Evolutionary conservation across 495 filamentous ascomycete species (phyloP), one percentile per base, ranked within the genome.

Genomic region (Aspergillus incahuasiensis): DNA sequence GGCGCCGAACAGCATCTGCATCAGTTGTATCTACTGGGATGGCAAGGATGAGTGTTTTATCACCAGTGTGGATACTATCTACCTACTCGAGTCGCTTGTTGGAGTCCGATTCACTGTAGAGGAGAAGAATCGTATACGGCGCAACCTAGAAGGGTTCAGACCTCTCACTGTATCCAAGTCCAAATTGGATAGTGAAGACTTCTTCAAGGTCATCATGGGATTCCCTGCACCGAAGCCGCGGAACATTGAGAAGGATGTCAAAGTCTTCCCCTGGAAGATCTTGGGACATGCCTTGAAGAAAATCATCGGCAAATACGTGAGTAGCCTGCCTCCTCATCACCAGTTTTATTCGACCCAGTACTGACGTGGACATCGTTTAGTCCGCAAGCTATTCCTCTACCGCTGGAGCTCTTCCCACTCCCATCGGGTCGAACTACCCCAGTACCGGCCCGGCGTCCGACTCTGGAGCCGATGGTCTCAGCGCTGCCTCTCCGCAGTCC

Each of bases 191-290:
- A 95, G 87, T 63, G 92, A 96, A 68, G 88, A 91, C 41, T 97
- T 97, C 74, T 97, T 97, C 83, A 96, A 96, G 73, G 76, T 97
- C 57, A 97, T 98, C 71, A 97, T 98, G 95, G 87, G 83, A n/a
- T 96, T 97, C 67, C 88, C 89, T 11, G 86, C 83, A 21, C 95
- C 95, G 2, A 97, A 97, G 74, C 95, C 94, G 6, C 80, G 94
- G 39, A 96, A 96, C 62, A 98, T 98, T 61, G 94, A 97, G 77
- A 98, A 98, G 73, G 92, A 96, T 63, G 90, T 98, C 62, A 98
- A 98, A 70, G 94, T 97, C 6, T 98, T 97, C 66, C 85, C 89
- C 11, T 98, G 94, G 95, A 90, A 86, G 65, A 87, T 89, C 46
- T 74, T 98, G 12, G 78, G 77, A 12, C 79, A 82, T 41, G 92